Percentiles rank a stretch among this genome's conserved stretches.
Evolutionary conservation across 495 filamentous ascomycete genomes (phyloP).

Genomic region (Xylona heveae): DNA sequence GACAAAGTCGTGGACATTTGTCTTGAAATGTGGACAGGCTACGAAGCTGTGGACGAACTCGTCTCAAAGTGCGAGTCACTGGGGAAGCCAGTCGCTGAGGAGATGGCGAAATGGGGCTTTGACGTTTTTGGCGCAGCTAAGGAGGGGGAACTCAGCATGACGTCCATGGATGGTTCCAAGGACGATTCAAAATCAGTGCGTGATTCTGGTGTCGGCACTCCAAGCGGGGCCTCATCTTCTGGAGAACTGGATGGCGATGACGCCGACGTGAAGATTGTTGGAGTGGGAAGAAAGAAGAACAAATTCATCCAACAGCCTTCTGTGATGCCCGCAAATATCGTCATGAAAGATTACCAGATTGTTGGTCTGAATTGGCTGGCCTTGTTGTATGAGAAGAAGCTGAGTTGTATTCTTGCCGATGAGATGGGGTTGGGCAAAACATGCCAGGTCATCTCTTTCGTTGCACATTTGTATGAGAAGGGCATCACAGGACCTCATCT

Average conservation of each 20-base stretch:
- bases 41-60: constrained; percentile 60
- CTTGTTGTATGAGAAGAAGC: constrained; percentile 50
- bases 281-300: constrained; percentile 15
- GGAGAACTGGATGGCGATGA: constrained; percentile 21
- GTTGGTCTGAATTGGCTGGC: constrained; percentile 89
- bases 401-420: constrained; percentile 82
- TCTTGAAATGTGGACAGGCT: constrained; percentile 48
- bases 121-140: constrained; percentile 43
- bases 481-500: constrained; percentile 57
- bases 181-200: constrained; percentile 14
- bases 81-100: constrained; percentile 41
- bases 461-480: constrained; percentile 57
- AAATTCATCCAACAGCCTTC: constrained; percentile 45
- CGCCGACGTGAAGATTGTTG: constrained; percentile 17
- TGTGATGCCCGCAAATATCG: constrained; percentile 45
- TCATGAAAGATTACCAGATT: constrained; percentile 80
- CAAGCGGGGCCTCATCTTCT: constrained; percentile 24
- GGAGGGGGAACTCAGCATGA: constrained; percentile 45
- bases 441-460: constrained; percentile 83
- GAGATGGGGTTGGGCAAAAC: constrained; percentile 98
- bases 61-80: constrained; percentile 48
- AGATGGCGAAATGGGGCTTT: constrained; percentile 61
- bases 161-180: constrained; percentile 23
- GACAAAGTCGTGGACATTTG: constrained; percentile 55
- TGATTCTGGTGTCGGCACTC: constrained; percentile 61